Evolutionary conservation across 352 stramenopile genomes (phyloP), one percentile per base, ranked within the genome.

Genomic region (Phytophthora vignae): DNA sequence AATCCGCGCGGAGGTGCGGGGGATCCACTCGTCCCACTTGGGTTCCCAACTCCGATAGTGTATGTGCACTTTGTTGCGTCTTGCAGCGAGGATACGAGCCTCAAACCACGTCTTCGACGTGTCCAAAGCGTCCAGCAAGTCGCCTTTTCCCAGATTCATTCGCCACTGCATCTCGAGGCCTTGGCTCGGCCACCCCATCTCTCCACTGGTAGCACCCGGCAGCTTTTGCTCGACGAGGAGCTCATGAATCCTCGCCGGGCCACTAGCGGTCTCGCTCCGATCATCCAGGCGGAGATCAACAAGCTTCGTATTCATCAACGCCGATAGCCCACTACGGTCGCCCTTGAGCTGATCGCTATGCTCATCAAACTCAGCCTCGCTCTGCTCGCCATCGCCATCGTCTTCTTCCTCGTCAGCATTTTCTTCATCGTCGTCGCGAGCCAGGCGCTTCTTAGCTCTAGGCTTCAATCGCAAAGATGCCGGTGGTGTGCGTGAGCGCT

Each of bases 11-110:
- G 70, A 77, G 12, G 58, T 64, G 10, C 70, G 70, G 8, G 40
- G 3, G 49, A 77, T 66, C 70, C 70, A 77, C 44, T 77, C 70
- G 25, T 77, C 70, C 57, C 57, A 77, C 19, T 71, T 70, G 14
- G 49, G 36, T 14, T 77, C 65, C 70, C 70, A 77, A 22, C 70
- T 57, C 0, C 70, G 55, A 22, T 77, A 77, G 33, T 77, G 70
- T 5, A 77, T 65, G 21, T 59, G 53, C 29, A 77, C 60, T 48
- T 77, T 77, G 49, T 69, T 68, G 4, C 60, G 55, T n/a, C 50
- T 44, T n/a, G 65, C 60, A 50, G 46, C 31, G 1, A 70, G 31
- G 5, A 70, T n/a, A 6, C 64, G 64, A 5, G 64, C 64, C 40
- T 77, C 70, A 21, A 69, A 73, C 70, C 70, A 77, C 9, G 12